These are phyloP conservation scores for Coleophoma eucalyptorum DNA, from an alignment of 2,329 filamentous ascomycete genomes.

Conservation along the genomic window DNA sequence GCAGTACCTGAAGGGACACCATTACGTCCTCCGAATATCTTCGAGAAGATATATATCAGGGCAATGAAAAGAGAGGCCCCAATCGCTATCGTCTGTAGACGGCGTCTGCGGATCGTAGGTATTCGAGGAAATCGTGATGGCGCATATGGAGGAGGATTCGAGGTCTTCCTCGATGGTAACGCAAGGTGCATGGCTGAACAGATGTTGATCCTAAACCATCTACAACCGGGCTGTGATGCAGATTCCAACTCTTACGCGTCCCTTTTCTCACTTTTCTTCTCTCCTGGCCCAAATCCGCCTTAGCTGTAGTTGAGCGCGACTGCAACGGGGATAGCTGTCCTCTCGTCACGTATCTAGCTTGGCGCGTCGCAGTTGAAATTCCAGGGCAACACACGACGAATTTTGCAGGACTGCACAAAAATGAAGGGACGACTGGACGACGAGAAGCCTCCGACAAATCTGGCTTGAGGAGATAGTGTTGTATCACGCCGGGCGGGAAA, in stretches of 20 bases:
- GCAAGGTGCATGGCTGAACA: constrained; percentile 74
- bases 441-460: not conserved
- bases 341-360: not conserved
- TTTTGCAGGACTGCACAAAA: not conserved
- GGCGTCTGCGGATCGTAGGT: constrained; percentile 54
- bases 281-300: not conserved
- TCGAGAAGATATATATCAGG: constrained; percentile 58
- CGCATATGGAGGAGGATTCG: constrained; percentile 69
- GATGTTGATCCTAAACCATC: constrained; percentile 4
- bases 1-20: constrained; percentile 49
- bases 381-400: not conserved
- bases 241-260: not conserved
- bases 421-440: not conserved
- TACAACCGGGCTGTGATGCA: not conserved
- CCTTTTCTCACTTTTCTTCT: not conserved
- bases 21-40: constrained; percentile 20
- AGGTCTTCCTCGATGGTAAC: constrained; percentile 80
- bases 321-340: constrained; percentile 1
- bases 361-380: not conserved
- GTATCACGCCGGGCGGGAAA: constrained; percentile 1
- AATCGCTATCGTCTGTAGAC: constrained; percentile 56
- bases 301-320: not conserved
- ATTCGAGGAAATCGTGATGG: constrained; percentile 50
- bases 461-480: not conserved
- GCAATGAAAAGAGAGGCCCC: constrained; percentile 25